Evolutionary conservation across 495 filamentous ascomycete genomes (phyloP), one percentile per base, ranked within the genome.

Genomic region (Tuber indicum): DNA sequence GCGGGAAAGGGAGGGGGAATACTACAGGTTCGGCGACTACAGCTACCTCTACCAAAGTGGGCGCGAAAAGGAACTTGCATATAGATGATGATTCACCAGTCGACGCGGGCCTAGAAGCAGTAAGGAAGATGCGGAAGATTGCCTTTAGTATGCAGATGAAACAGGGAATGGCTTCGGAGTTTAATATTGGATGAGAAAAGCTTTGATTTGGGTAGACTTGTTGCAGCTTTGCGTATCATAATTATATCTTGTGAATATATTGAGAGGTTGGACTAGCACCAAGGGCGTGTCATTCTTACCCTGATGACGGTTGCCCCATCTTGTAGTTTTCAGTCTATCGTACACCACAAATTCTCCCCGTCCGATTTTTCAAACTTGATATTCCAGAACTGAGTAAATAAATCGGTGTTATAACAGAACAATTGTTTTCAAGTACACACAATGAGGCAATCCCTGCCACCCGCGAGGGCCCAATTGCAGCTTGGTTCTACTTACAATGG

Each of bases 101-200:
- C 10, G 74, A 80, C 72, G 26, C 58, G 17, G 45, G 75, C 36
- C 62, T 76, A 21, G 76, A 76, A 71, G 82, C 78, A 26, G 81
- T 83, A 74, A 82, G 76, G 75, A 83, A 78, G 79, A 83, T 83
- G 82, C 73, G 82, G 32, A 83, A 82, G 79, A 77, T 81, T 17
- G 82, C 82, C 32, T 77, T 79, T 66, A 45, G 72, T 14, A 84
- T 83, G 77, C 47, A 80, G 42, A 83, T 75, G 79, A 75, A 72
- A 45, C 79, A 74, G 73, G 82, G 77, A 12, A 44, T 80, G 79
- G 79, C 77, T 16, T 74, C 74, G 3, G 82, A 82, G 79, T 83
- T 84, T 72, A 83, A 84, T 78, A 77, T 84, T 49, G 74, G 82
- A 12, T 83, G 42, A 78, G 17, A n/a, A 47, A n/a, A 21, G 9